A percentile compares a stretch with the other conserved stretches of the same genome.
phyloP scores from a whole-genome alignment of 1,284 basidiomycete species.

The Pseudozyma hubeiensis region DNA sequence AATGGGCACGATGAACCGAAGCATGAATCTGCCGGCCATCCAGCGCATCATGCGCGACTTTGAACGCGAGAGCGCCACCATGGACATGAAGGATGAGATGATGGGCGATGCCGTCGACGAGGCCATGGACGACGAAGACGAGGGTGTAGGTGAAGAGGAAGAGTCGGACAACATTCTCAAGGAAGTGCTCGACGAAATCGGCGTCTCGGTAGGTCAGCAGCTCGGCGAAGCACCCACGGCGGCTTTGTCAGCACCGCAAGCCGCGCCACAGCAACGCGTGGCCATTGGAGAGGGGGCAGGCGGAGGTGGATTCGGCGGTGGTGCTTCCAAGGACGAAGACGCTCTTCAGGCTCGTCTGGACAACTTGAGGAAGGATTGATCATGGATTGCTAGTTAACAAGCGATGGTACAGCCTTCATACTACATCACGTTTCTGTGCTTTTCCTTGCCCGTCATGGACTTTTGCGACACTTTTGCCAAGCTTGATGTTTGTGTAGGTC shows the following conservation, averaged over 20 bases:
- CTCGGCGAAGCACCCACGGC: slow-evolving; percentile 60
- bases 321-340: slow-evolving; percentile 59
- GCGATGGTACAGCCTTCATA: no score
- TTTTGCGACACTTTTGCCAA: background rate
- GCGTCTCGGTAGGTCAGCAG: slow-evolving; percentile 86
- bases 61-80: slow-evolving; percentile 93
- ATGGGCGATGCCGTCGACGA: slow-evolving; percentile 99
- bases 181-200: slow-evolving; percentile 97
- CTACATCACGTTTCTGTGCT: background rate
- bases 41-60: slow-evolving; percentile 98
- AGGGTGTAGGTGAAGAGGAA: slow-evolving; percentile 80
- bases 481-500: background rate
- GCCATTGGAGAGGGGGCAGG: slow-evolving; percentile 64
- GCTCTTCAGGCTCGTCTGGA: slow-evolving; percentile 66
- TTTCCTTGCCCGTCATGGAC: slow-evolving; percentile 9
- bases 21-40: slow-evolving; percentile 92
- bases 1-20: slow-evolving; percentile 97
- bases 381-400: no score
- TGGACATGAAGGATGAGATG: slow-evolving; percentile 99
- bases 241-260: slow-evolving; percentile 47
- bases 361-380: slow-evolving; percentile 59
- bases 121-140: slow-evolving; percentile 92
- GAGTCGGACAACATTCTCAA: slow-evolving; percentile 96
- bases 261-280: slow-evolving; percentile 51
- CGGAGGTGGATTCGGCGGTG: slow-evolving; percentile 26